These are phyloP conservation scores for Tuber borchii DNA, from an alignment of 495 filamentous ascomycete species.

Conservation along the genomic window DNA sequence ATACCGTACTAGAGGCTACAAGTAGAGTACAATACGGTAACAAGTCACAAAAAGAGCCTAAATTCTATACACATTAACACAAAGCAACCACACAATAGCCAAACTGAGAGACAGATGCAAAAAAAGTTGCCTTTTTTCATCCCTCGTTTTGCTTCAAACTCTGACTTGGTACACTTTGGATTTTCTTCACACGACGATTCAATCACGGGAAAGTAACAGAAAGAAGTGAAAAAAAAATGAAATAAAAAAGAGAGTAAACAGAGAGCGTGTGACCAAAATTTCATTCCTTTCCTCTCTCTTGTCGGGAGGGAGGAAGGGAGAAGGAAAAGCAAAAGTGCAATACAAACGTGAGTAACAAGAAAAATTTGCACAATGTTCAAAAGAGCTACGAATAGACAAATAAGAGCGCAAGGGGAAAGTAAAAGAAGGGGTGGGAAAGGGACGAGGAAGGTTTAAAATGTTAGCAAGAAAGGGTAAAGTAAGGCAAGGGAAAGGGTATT, in stretches of 20 bases:
- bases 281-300: background rate
- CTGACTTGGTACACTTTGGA: background rate
- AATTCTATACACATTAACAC: background rate
- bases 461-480: background rate
- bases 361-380: background rate
- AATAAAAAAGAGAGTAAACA: slow-evolving; percentile 30
- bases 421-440: slow-evolving; percentile 9
- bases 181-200: background rate
- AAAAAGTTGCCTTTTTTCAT: slow-evolving; percentile 16
- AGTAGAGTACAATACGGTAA: background rate
- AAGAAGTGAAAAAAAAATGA: slow-evolving; percentile 18
- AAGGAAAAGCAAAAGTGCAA: background rate
- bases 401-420: slow-evolving; percentile 1
- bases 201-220: slow-evolving; percentile 7
- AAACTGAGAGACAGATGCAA: background rate
- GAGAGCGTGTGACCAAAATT: slow-evolving; percentile 8
- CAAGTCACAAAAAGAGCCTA: background rate
- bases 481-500: background rate
- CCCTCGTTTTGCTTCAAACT: background rate
- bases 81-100: background rate
- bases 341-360: background rate
- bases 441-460: background rate
- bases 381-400: background rate
- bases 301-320: background rate
- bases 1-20: background rate